Base-by-base conservation (phyloP, 495 filamentous ascomycete genomes). In the Beverwykella pulmonaria region DNA sequence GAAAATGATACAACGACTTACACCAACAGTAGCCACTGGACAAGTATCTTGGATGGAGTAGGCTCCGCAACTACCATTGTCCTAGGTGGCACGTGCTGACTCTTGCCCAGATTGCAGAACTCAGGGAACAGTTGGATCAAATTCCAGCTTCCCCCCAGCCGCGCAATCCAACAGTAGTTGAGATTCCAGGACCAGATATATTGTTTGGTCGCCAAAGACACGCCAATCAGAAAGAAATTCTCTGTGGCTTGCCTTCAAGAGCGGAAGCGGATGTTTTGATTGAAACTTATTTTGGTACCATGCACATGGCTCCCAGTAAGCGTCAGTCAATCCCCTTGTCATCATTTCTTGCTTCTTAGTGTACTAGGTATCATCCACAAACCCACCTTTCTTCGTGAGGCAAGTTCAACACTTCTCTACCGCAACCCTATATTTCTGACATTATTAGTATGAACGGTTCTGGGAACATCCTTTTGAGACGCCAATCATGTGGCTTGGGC, bases 401-500 rank as follows among this genome's bases (percentile, higher is more conserved):
- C 39, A 50, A 59, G 23, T 59, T 30, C 2, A 5, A 8, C 36
- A 6, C 1, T 58, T 41, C 36, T 36, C 25, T 53, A 12, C 27
- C 12, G n/a, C 8, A 29, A 29, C 1, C 1, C 23, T 12, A 22
- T 36, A 4, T 32, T 39, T 10, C 39, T 53, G 12, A 39, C 29
- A 63, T 32, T 25, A 8, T 3, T 27, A 64, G 58, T 67, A 67
- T 30, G 64, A 55, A 22, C 30, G 54, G 47, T 67, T 67, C 20
- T 67, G 64, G 64, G 41, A 56, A 14, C 25, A 56, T 12, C 64
- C 64, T 27, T 50, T 36, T 17, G 57, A 67, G 20, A 41, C 50
- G 19, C 36, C 64, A 17, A 34, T 67, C 4, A 67, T 67, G 57
- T 67, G 57, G 57, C 32, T 67, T 19, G 64, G 64, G 7, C 57